Percentiles rank a stretch among this genome's conserved stretches.
Evolutionary conservation across 305 asterid genomes (phyloP).

Genomic region (Vinca major): DNA sequence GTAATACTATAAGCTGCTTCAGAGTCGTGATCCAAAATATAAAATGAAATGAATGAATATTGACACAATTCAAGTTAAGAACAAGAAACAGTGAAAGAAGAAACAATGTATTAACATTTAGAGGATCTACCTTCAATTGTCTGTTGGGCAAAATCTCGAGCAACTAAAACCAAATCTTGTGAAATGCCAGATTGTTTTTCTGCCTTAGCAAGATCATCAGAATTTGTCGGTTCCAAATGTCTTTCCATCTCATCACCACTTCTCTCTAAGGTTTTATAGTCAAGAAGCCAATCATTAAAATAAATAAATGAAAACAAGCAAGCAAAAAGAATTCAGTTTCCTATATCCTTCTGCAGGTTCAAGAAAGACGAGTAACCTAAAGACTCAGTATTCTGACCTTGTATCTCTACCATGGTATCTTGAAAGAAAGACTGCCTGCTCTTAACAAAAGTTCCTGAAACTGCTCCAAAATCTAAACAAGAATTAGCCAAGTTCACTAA

Average conservation of each 20-base stretch:
- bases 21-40: background rate
- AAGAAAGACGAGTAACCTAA: background rate
- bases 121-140: background rate
- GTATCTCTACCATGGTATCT: background rate
- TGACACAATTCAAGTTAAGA: background rate
- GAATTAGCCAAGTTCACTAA: background rate
- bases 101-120: background rate
- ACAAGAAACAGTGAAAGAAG: background rate
- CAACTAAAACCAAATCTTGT: background rate
- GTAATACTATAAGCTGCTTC: background rate
- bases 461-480: background rate
- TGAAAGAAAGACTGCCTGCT: background rate
- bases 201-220: background rate
- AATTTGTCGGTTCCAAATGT: background rate
- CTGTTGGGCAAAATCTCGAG: background rate
- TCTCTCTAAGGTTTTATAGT: background rate
- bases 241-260: background rate
- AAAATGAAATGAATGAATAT: background rate
- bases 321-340: background rate
- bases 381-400: constrained; percentile 1
- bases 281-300: background rate
- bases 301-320: background rate
- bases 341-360: background rate
- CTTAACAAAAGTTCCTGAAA: background rate
- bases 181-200: background rate